Evolutionary conservation across 2,329 filamentous ascomycete genomes (phyloP).

Genomic region (Juglanconis oblonga): DNA sequence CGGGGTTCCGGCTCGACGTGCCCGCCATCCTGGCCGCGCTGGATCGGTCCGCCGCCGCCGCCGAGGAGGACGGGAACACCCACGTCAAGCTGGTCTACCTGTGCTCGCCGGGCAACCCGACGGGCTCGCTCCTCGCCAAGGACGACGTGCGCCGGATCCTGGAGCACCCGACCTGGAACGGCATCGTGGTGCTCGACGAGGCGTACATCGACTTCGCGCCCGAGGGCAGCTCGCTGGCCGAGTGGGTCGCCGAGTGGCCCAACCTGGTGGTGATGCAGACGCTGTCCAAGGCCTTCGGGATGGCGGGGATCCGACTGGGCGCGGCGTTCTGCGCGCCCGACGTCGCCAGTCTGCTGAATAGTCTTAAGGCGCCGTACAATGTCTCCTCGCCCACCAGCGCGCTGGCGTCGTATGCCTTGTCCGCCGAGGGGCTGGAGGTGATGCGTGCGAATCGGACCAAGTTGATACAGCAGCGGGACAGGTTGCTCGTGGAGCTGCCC

Average conservation of each 20-base stretch:
- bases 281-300: slow-evolving; percentile 93
- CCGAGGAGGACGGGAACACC: slow-evolving; percentile 30
- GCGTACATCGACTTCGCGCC: slow-evolving; percentile 85
- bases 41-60: slow-evolving; percentile 38
- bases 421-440: slow-evolving; percentile 61
- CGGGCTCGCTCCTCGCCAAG: slow-evolving; percentile 74
- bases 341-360: slow-evolving; percentile 81
- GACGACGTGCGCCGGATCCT: slow-evolving; percentile 71
- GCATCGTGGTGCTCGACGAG: slow-evolving; percentile 88
- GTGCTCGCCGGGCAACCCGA: slow-evolving; percentile 94
- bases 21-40: slow-evolving; percentile 65
- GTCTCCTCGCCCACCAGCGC: slow-evolving; percentile 84
- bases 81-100: slow-evolving; percentile 87
- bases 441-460: slow-evolving; percentile 71
- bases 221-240: slow-evolving; percentile 75
- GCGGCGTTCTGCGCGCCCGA: slow-evolving; percentile 74
- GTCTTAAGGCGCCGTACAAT: slow-evolving; percentile 94
- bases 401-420: slow-evolving; percentile 72
- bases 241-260: slow-evolving; percentile 89
- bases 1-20: slow-evolving; percentile 72
- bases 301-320: slow-evolving; percentile 89
- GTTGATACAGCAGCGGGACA: slow-evolving; percentile 73
- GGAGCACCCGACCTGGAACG: slow-evolving; percentile 90
- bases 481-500: slow-evolving; percentile 71
- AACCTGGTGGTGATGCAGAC: slow-evolving; percentile 99